These are phyloP conservation scores for Malbranchea cinnamomea DNA, from an alignment of 2,329 filamentous ascomycete genomes.

Conservation along the genomic window DNA sequence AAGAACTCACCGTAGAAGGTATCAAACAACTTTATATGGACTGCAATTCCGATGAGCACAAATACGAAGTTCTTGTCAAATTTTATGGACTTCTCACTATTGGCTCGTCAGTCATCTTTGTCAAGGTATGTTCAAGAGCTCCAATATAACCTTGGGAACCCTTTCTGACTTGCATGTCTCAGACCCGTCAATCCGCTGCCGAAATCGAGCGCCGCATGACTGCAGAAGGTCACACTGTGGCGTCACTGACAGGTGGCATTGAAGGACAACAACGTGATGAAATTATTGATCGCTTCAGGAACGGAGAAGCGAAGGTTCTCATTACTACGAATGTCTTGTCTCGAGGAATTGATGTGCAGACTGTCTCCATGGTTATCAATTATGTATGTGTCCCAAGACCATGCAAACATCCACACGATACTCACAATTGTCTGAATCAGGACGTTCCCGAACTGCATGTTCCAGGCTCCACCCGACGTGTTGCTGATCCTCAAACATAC, in stretches of 20 bases:
- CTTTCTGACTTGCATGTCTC: too few species aligned
- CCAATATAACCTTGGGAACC: conserved; percentile 4
- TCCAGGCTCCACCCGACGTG: conserved; percentile 42
- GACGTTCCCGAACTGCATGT: conserved; percentile 56
- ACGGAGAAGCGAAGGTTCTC: conserved; percentile 79
- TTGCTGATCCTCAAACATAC: conserved; percentile 84
- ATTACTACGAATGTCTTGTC: conserved; percentile 96
- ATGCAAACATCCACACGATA: background rate
- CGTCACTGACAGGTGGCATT: conserved; percentile 73
- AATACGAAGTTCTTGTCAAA: conserved; percentile 78
- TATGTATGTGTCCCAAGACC: conserved; percentile 41
- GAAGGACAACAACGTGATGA: conserved; percentile 71
- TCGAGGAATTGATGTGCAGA: conserved; percentile 83
- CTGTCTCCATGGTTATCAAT: conserved; percentile 96
- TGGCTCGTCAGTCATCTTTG: conserved; percentile 95
- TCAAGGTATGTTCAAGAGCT: conserved; percentile 48
- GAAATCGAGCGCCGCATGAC: conserved; percentile 79
- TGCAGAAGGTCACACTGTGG: conserved; percentile 79
- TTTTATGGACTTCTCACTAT: conserved; percentile 95
- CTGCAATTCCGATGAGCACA: conserved; percentile 64
- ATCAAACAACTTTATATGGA: conserved; percentile 98
- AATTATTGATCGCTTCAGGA: conserved; percentile 75
- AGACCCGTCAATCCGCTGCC: conserved; percentile 74
- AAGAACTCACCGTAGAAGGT: conserved; percentile 88
- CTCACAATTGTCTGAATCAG: conserved; percentile 11